Evolutionary conservation across 371 early-diverging fungal genomes (phyloP).

Genomic region (Rhizopus stolonifer): DNA sequence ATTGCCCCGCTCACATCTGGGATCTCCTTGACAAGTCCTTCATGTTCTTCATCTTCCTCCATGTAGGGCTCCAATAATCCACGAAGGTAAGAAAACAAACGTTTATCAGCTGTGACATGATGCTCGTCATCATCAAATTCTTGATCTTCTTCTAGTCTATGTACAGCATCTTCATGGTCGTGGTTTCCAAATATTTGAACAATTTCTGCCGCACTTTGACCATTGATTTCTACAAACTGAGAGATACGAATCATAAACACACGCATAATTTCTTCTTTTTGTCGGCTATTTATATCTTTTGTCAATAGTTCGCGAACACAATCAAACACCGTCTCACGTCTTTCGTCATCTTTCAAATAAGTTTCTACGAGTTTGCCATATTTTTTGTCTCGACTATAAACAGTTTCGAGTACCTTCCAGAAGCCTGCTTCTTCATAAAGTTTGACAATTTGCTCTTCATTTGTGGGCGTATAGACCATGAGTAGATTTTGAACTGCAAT

Average conservation of each 20-base stretch:
- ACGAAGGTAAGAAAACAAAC: conserved; percentile 63
- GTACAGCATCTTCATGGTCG: conserved; percentile 63
- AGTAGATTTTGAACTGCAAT: conserved; percentile 67
- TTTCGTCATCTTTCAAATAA: conserved; percentile 67
- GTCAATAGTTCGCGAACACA: conserved; percentile 58
- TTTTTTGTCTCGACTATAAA: conserved; percentile 60
- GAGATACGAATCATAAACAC: conserved; percentile 65
- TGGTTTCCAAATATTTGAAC: conserved; percentile 61
- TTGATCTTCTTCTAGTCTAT: conserved; percentile 51
- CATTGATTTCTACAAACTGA: conserved; percentile 70
- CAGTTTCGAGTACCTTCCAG: conserved; percentile 71
- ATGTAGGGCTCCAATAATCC: conserved; percentile 64
- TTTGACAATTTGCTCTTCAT: conserved; percentile 54
- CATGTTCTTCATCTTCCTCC: conserved; percentile 9
- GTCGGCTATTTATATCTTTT: conserved; percentile 51
- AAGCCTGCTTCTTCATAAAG: conserved; percentile 69
- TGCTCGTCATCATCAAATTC: conserved; percentile 52
- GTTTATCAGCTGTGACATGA: conserved; percentile 45
- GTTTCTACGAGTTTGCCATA: conserved; percentile 69
- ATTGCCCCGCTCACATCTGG: conserved; percentile 35
- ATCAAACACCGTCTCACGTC: conserved; percentile 57
- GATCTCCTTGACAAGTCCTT: conserved; percentile 9
- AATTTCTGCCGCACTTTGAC: conserved; percentile 60
- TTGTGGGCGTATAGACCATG: conserved; percentile 59
- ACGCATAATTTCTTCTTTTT: conserved; percentile 58